phyloP scores from a whole-genome alignment of 2,329 filamentous ascomycete genomes.

The Grosmannia clavigera region DNA sequence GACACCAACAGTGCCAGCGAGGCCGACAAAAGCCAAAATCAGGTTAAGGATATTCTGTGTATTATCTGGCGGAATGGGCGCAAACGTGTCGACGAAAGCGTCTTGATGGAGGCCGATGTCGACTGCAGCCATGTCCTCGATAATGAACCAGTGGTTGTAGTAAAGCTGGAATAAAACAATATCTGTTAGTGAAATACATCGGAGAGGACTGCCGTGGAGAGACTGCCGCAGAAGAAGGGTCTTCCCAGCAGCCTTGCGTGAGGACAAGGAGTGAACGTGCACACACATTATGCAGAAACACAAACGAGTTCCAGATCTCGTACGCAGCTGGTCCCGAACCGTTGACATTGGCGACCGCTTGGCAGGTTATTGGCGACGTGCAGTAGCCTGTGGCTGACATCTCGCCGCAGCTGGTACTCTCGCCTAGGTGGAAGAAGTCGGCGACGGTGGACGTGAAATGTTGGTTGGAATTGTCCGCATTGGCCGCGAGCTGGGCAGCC shows the following conservation, averaged over 20 bases:
- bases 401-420: neutral
- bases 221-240: too few relatives aligned
- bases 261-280: too few relatives aligned
- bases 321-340: slow-evolving; percentile 10
- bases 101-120: neutral
- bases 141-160: slow-evolving; percentile 6
- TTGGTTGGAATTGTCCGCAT: neutral
- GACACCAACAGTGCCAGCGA: slow-evolving; percentile 1
- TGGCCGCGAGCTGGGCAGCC: slow-evolving; percentile 7
- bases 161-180: slow-evolving; percentile 4
- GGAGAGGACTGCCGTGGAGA: too few relatives aligned
- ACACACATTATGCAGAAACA: slow-evolving; percentile 6
- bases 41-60: neutral
- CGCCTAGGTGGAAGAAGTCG: neutral
- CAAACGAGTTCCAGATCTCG: slow-evolving; percentile 13
- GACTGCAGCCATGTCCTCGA: slow-evolving; percentile 6
- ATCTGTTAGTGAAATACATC: too few relatives aligned
- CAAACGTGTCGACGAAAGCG: slow-evolving; percentile 4
- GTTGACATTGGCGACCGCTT: neutral
- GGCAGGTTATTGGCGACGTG: neutral
- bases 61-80: neutral
- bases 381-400: slow-evolving; percentile 3
- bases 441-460: slow-evolving; percentile 11
- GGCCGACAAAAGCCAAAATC: neutral
- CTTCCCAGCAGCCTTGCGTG: too few relatives aligned